A percentile compares a stretch with the other conserved stretches of the same genome.
Conservation (phyloP, 305 asterid genomes). For the Fraxinus nigra region DNA sequence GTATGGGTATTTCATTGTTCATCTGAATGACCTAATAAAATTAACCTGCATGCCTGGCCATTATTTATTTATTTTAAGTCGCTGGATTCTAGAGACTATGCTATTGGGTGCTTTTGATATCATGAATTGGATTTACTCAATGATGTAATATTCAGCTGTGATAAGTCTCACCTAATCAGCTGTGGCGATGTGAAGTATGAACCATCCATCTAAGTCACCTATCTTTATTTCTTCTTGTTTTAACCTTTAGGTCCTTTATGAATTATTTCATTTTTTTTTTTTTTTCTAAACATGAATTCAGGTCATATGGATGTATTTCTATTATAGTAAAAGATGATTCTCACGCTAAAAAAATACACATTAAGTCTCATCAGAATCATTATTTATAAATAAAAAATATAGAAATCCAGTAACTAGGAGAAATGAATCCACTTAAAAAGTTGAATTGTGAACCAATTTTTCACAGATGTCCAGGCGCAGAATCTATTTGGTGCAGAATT, state of each 20-base stretch:
- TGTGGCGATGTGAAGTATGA: background rate
- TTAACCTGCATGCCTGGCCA: background rate
- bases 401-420: background rate
- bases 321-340: background rate
- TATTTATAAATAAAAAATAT: background rate
- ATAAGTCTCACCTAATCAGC: background rate
- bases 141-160: background rate
- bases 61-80: background rate
- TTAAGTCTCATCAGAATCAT: background rate
- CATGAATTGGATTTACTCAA: background rate
- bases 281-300: background rate
- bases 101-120: background rate
- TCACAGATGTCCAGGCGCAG: background rate
- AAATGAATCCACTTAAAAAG: background rate
- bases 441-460: background rate
- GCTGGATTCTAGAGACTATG: background rate
- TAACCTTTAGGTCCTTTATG: background rate
- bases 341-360: background rate
- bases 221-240: background rate
- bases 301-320: background rate
- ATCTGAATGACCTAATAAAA: background rate
- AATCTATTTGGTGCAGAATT: background rate
- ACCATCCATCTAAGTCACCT: background rate
- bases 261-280: background rate
- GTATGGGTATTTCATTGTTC: background rate